Evolutionary conservation across 208 protist species (phyloP), one percentile per base, ranked within the genome.

Genomic region (Leishmania amazonensis): DNA sequence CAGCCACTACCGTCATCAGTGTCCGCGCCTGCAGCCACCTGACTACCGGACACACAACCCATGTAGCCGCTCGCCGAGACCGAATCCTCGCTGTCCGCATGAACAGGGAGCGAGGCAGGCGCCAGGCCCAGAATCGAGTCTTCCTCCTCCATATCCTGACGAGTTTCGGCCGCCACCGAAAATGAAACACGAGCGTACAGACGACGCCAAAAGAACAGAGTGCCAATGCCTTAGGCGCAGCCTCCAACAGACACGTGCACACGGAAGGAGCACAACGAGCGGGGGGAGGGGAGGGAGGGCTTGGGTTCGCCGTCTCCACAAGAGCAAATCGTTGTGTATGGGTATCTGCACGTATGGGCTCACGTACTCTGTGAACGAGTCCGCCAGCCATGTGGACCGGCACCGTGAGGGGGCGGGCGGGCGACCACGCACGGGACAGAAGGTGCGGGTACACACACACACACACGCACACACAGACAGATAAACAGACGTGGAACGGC

Each of bases 81-180:
- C 15, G 51, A 42, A 40, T 75, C 78, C 40, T 64, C 65, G 38
- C 76, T 68, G n/a, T 40, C 62, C 4, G 68, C 31, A 40, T 77
- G 75, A n/a, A 78, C 54, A 8, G 75, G 75, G 21, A 78, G 57
- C 57, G 75, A 67, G 75, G 70, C 64, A 2, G 78, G 77, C n/a
- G n/a, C 73, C 62, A 87, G 64, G 19, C 78, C 84, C 15, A 88
- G 57, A 53, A 89, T 54, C 0, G 79, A 67, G 57, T 91, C 85
- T 38, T 91, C 85, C 54, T 87, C 83, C 62, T 91, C 85, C 85
- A 89, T 91, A 57, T 38, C 45, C 7, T 35, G 75, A 62, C 15
- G 31, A 76, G 9, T 38, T n/a, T 38, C 9, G 28, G 3, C 45
- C 8, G 70, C 70, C n/a, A 19, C 51, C n/a, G 31, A 42, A 35